A percentile compares a stretch with the other conserved stretches of the same genome.
phyloP scores from a whole-genome alignment of 768 basidiomycete genomes.

The Mycena sanguinolenta region DNA sequence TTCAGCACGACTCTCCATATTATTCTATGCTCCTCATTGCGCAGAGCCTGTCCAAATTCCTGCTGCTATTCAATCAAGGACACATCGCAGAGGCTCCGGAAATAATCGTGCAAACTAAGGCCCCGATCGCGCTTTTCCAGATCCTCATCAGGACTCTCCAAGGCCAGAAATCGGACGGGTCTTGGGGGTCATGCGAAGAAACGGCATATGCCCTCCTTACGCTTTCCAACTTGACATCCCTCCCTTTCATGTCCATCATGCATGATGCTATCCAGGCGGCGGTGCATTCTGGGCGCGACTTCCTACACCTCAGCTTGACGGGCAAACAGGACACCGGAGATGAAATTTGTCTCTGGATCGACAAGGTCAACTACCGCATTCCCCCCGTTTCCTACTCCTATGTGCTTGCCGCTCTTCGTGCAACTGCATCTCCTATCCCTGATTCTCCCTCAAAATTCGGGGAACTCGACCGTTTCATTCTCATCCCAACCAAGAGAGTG shows the following conservation, averaged over 20 bases:
- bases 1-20: neutral
- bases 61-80: conserved; percentile 1
- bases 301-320: neutral
- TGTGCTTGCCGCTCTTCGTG: neutral
- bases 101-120: neutral
- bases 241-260: neutral
- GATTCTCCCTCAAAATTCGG: neutral
- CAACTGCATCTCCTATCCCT: neutral
- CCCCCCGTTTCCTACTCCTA: conserved; percentile 1
- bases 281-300: neutral
- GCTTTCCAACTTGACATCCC: neutral
- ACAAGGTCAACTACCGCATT: conserved; percentile 1
- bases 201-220: neutral
- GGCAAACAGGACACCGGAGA: neutral
- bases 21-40: conserved; percentile 1
- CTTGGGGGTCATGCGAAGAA: conserved; percentile 5
- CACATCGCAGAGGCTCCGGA: neutral
- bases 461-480: neutral
- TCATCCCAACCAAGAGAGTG: neutral
- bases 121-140: neutral
- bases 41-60: neutral
- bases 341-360: conserved; percentile 5
- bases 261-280: neutral
- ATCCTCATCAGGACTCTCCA: neutral
- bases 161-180: neutral